These are phyloP conservation scores for Talaromyces marneffei DNA, from an alignment of 2,329 filamentous ascomycete species.

Conservation along the genomic window DNA sequence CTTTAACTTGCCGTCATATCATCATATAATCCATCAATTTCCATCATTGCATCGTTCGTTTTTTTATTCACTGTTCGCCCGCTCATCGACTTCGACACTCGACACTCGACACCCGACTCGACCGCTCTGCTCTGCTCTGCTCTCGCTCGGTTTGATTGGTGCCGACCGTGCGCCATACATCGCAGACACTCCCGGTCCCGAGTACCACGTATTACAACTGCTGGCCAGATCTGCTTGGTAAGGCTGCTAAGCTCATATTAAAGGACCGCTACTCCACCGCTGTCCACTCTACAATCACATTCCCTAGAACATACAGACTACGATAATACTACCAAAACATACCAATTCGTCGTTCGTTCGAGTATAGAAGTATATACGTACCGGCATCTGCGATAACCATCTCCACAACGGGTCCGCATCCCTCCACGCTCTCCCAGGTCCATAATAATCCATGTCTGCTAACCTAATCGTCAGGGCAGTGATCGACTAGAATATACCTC, in stretches of 20 bases:
- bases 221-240: too few species aligned
- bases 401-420: conserved; percentile 1
- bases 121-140: neutral
- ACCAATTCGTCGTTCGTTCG: neutral
- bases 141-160: too few species aligned
- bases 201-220: too few species aligned
- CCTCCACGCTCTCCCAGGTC: neutral
- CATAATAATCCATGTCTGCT: neutral
- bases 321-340: too few species aligned
- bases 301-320: too few species aligned
- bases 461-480: neutral
- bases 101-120: neutral
- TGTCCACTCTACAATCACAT: too few species aligned
- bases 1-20: neutral
- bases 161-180: too few species aligned
- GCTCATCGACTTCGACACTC: neutral
- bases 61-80: neutral
- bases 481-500: neutral
- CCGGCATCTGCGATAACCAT: neutral
- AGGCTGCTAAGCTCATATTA: neutral
- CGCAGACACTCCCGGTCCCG: too few species aligned
- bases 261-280: neutral
- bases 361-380: too few species aligned
- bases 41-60: neutral
- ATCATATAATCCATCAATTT: neutral